Evolutionary conservation across 305 asterid genomes (phyloP).

Genomic region (Fraxinus ornus): DNA sequence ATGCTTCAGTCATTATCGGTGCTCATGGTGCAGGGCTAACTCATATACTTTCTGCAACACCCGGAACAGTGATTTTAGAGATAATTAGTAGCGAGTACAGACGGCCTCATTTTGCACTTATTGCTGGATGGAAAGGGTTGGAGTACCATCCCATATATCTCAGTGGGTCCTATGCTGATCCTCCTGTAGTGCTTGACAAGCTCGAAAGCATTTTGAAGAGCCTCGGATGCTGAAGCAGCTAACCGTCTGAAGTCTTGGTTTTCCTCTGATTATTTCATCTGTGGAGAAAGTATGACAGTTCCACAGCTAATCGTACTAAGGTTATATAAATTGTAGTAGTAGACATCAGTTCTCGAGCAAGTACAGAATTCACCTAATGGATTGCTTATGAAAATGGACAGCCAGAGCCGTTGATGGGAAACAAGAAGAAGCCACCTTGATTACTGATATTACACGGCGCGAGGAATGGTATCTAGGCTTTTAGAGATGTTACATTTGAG

Average conservation of each 20-base stretch:
- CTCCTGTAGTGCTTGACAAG: slow-evolving; percentile 50
- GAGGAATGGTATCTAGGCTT: not conserved
- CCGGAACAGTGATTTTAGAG: slow-evolving; percentile 63
- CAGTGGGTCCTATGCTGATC: slow-evolving; percentile 58
- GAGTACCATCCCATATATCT: slow-evolving; percentile 71
- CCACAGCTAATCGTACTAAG: not conserved
- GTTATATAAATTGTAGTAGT: not conserved
- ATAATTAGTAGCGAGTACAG: slow-evolving; percentile 70
- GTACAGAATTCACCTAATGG: not conserved
- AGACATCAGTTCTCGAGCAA: not conserved
- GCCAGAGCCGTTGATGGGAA: not conserved
- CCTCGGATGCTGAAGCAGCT: slow-evolving; percentile 49
- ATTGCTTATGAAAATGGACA: not conserved
- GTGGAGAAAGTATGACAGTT: slow-evolving; percentile 5
- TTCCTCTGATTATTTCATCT: not conserved
- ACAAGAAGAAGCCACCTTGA: not conserved
- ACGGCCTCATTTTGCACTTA: slow-evolving; percentile 83
- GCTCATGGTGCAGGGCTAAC: slow-evolving; percentile 99
- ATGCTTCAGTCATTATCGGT: slow-evolving; percentile 78
- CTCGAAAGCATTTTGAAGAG: slow-evolving; percentile 54
- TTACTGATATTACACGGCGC: not conserved
- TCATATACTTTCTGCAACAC: slow-evolving; percentile 73
- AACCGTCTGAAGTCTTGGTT: not conserved
- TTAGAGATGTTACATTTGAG: not conserved
- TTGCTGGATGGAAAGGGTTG: slow-evolving; percentile 90